Evolutionary conservation across 2,329 filamentous ascomycete genomes (phyloP).

Genomic region (Trichoderma breve): DNA sequence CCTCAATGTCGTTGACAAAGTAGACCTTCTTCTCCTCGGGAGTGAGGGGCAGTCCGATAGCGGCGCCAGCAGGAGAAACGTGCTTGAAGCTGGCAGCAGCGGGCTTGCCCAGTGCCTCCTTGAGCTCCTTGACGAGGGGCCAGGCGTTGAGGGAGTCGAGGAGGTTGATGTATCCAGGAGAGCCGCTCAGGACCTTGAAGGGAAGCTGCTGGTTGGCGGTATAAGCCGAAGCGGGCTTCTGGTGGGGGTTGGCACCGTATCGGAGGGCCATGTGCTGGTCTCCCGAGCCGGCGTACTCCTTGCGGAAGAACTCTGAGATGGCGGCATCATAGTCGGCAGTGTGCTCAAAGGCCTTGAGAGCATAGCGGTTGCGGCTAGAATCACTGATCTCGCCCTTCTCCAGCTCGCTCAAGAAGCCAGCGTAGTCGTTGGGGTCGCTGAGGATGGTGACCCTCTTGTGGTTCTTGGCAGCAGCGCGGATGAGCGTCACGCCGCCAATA

Average conservation of each 20-base stretch:
- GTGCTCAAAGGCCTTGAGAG: constrained; percentile 97
- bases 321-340: constrained; percentile 95
- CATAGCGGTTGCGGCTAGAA: constrained; percentile 80
- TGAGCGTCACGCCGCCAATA: constrained; percentile 94
- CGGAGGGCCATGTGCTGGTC: constrained; percentile 80
- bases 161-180: constrained; percentile 96
- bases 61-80: constrained; percentile 92
- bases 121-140: constrained; percentile 95
- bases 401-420: constrained; percentile 88
- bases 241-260: constrained; percentile 96
- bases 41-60: constrained; percentile 83
- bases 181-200: constrained; percentile 89
- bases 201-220: constrained; percentile 71
- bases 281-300: constrained; percentile 87
- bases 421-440: constrained; percentile 89
- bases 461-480: constrained; percentile 97
- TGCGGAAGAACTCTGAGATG: constrained; percentile 96
- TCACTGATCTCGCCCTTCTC: constrained; percentile 84
- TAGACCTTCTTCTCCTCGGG: constrained; percentile 94
- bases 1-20: constrained; percentile 94
- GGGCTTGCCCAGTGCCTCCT: constrained; percentile 79
- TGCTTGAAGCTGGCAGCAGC: constrained; percentile 99
- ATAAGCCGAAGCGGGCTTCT: constrained; percentile 91
- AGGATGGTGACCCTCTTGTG: constrained; percentile 93
- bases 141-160: constrained; percentile 95